Base-by-base conservation (phyloP, 495 filamentous ascomycete species). In the Xylaria grammica region DNA sequence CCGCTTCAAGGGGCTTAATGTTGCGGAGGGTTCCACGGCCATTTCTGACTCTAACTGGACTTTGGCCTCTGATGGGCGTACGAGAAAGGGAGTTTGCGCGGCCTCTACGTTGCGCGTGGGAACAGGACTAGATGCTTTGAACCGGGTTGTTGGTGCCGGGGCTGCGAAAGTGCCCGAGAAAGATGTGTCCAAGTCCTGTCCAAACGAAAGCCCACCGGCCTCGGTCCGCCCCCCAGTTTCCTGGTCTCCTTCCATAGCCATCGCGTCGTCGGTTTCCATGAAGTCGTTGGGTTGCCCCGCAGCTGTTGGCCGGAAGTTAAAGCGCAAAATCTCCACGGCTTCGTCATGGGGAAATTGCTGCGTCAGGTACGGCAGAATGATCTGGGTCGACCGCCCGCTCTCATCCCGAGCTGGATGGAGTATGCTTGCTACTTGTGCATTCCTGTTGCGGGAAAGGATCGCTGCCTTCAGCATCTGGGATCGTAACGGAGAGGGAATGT, bases 321-420 rank as follows among this genome's bases (percentile, higher is more conserved):
- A 77, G 48, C 81, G 70, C 57, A 97, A 66, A 19, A 86, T 82
- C 74, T 97, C 92, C 0, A 94, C 89, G 19, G 82, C 84, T 60
- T 85, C 75, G 48, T 87, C 82, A 32, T 80, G 76, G 0, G 87
- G 78, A 69, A 86, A 89, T 46, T 78, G 78, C 58, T 85, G 79
- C 26, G 84, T 84, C 27, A 96, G 77, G 65, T 94, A 89, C 7
- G 93, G 93, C 29, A 97, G 75, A 51, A 96, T 89, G 68, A 90
- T 92, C 15, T 86, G 79, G 60, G 84, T 83, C 42, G 81, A 81
- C 29, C 82, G 82, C 2, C 86, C 85, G 26, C 62, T 83, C 48
- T 80, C 78, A 38, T 84, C 84, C 15, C 84, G 78, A 59, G 87
- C 83, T 1, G 92, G 91, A 74, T 94, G 90, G 55, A 96, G 76